Percentiles rank a stretch among this genome's conserved stretches.
phyloP scores from a whole-genome alignment of 352 stramenopile species.

The Vaucheria bursata region DNA sequence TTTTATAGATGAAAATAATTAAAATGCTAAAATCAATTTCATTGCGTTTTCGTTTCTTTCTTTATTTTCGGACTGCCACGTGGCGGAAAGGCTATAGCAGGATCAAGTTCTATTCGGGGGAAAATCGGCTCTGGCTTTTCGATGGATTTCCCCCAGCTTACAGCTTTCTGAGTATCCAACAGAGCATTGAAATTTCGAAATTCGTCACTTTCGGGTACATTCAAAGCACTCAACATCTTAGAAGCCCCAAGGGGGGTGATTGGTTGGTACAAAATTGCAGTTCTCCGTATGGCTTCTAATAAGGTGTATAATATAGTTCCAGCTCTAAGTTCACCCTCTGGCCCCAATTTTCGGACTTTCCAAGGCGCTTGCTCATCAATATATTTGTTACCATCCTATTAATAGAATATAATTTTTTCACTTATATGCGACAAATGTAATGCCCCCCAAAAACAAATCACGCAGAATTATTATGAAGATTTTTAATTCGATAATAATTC shows the following conservation, averaged over 20 bases:
- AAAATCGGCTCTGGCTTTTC: conserved; percentile 46
- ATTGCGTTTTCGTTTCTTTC: too few relatives aligned
- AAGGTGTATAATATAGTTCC: neutral
- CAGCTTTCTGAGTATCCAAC: conserved; percentile 3
- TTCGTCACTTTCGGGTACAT: conserved; percentile 24
- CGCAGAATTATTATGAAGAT: neutral
- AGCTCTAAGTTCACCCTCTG: conserved; percentile 30
- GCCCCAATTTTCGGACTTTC: conserved; percentile 65
- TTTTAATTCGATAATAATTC: neutral
- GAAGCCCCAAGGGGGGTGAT: conserved; percentile 60
- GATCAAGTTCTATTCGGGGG: conserved; percentile 46
- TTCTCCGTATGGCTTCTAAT: conserved; percentile 61
- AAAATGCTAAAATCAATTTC: too few relatives aligned
- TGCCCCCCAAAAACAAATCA: too few relatives aligned
- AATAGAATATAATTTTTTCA: too few relatives aligned
- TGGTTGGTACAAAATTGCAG: conserved; percentile 65
- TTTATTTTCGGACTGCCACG: too few relatives aligned
- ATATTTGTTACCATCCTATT: conserved; percentile 67
- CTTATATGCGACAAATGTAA: too few relatives aligned
- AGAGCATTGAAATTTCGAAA: conserved; percentile 30
- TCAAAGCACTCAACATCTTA: conserved; percentile 62
- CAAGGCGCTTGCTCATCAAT: conserved; percentile 66
- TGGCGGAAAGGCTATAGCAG: too few relatives aligned
- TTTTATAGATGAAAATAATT: too few relatives aligned
- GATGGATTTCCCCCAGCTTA: conserved; percentile 9